Evolutionary conservation across 371 early-diverging fungal genomes (phyloP).

Genomic region (Capniomyces stellatus): DNA sequence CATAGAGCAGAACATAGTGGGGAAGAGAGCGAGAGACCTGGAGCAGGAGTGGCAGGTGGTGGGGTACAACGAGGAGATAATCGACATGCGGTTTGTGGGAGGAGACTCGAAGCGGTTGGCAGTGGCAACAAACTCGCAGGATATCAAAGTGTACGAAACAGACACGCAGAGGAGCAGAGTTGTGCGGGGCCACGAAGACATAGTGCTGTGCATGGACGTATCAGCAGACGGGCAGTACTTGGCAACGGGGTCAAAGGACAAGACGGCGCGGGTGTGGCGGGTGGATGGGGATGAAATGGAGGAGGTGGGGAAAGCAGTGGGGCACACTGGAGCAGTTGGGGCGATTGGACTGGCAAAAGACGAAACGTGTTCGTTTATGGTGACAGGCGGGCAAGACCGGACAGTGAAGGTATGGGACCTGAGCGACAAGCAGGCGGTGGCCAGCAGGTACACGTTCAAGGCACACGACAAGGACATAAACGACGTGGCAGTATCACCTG

Average conservation of each 20-base stretch:
- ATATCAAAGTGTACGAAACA: slow-evolving; percentile 68
- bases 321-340: slow-evolving; percentile 82
- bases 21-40: slow-evolving; percentile 37
- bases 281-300: slow-evolving; percentile 27
- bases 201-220: slow-evolving; percentile 57
- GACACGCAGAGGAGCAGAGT: slow-evolving; percentile 63
- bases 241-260: slow-evolving; percentile 81
- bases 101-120: slow-evolving; percentile 49
- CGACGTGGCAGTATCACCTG: slow-evolving; percentile 76
- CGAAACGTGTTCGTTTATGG: slow-evolving; percentile 35
- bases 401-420: slow-evolving; percentile 87
- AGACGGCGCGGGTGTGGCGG: slow-evolving; percentile 64
- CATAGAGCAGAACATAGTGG: slow-evolving; percentile 75
- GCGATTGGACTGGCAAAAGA: slow-evolving; percentile 55
- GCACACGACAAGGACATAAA: slow-evolving; percentile 98
- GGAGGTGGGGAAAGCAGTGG: slow-evolving; percentile 48
- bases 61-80: slow-evolving; percentile 90
- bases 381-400: slow-evolving; percentile 81
- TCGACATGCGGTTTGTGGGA: slow-evolving; percentile 68
- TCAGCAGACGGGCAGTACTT: slow-evolving; percentile 34
- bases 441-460: slow-evolving; percentile 65
- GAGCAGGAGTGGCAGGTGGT: slow-evolving; percentile 57
- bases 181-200: slow-evolving; percentile 73
- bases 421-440: slow-evolving; percentile 9
- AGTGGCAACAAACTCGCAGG: slow-evolving; percentile 81